These are phyloP conservation scores for Dimocarpus longan DNA, from an alignment of 345 rosid genomes.

Conservation along the genomic window DNA sequence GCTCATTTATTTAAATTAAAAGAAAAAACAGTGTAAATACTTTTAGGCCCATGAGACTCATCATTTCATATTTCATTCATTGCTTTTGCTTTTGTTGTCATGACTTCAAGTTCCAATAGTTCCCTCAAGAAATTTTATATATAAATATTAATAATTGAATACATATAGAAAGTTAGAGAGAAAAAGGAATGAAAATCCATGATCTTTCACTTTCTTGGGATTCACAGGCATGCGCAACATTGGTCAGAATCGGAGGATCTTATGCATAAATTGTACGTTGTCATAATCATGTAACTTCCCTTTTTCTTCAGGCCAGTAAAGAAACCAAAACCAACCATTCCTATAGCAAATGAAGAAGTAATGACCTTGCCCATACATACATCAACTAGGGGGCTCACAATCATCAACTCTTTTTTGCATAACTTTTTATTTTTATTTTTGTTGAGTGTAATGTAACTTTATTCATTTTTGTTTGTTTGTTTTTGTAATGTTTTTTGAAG, in stretches of 20 bases:
- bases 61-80: not conserved
- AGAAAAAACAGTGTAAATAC: too few relatives aligned
- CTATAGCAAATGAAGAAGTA: slow-evolving; percentile 17
- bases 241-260: slow-evolving; percentile 24
- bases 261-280: slow-evolving; percentile 6
- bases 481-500: slow-evolving; percentile 44
- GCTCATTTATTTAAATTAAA: too few relatives aligned
- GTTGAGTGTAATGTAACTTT: not conserved
- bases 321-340: not conserved
- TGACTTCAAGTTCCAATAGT: slow-evolving; percentile 47
- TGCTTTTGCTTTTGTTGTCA: slow-evolving; percentile 1
- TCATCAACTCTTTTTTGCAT: not conserved
- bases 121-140: not conserved
- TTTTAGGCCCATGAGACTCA: not conserved
- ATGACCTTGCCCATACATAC: slow-evolving; percentile 31
- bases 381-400: not conserved
- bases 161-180: too few relatives aligned
- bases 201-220: slow-evolving; percentile 56
- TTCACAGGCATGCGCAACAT: slow-evolving; percentile 54
- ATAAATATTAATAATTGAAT: not conserved
- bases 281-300: slow-evolving; percentile 26
- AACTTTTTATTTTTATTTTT: slow-evolving; percentile 15
- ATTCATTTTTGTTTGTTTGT: not conserved
- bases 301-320: slow-evolving; percentile 3
- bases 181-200: slow-evolving; percentile 4